Base-by-base conservation (phyloP, 257 asterid species). In the Petunia axillaris region DNA sequence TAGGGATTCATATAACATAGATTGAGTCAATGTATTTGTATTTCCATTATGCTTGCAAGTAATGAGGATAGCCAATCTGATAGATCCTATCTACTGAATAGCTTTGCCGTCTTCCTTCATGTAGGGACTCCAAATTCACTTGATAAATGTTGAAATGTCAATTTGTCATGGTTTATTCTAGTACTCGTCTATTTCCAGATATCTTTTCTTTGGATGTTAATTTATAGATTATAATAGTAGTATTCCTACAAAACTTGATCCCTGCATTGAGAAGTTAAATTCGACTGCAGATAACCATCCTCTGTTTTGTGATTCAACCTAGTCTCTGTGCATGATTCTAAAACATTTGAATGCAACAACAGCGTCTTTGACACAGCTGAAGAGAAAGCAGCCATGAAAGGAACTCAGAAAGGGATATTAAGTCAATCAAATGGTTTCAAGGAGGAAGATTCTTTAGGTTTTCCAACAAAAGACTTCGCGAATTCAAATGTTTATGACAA, bases 321-420 rank as follows among this genome's bases (percentile, higher is more conserved):
- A 55, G 73, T 62, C 54, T 63, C 71, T 70, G 59, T 60, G 59
- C 66, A 48, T 76, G 82, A 84, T 66, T 76, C 77, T 84, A 71
- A 82, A 86, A 80, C 78, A 67, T 85, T 85, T 82, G 53, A 81
- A 79, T 85, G 76, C 80, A 77, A 46, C 64, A 66, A 78, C 92
- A 87, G 93, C 81, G 87, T 71, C 82, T 79, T 87, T 70, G 85
- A 87, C 81, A 55, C 67, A 75, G 82, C 86, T 77, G 91, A 89
- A 82, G 83, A 70, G 85, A 84, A 84, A 83, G 79, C 79, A 84
- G 87, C 64, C 76, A 91, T 87, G 95, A 90, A 89, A 83, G 97
- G 90, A 87, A 83, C 82, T 82, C 87, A 86, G 89, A 80, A 81
- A 14, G 89, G 84, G 64, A 81, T 78, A 14, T 44, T 81, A 71